Base-by-base conservation (phyloP, 768 basidiomycete genomes). In the Macrolepiota albuminosa region DNA sequence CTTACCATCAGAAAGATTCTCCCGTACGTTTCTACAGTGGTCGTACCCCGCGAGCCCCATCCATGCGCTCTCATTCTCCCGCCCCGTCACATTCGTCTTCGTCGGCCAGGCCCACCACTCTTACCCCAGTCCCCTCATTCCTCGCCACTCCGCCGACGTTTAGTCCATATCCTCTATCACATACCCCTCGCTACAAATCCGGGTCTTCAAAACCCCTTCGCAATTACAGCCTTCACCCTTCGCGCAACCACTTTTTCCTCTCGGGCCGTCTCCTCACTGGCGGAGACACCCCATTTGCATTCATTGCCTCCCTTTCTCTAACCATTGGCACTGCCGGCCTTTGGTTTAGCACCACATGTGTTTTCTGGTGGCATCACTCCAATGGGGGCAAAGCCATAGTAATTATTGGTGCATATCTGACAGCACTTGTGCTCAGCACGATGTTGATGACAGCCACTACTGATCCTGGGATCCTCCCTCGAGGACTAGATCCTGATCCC, bases 401-500 rank as follows among this genome's bases (percentile, higher is more conserved):
- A 0, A 80, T 77, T 21, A 77, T 83, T 26, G 77, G 77, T 42
- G 78, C 72, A 8, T 84, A 84, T 64, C 64, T 84, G 60, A 68
- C 76, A 5, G 76, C 89, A 53, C 68, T 96, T 62, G 88, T 87
- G 18, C 74, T 93, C 21, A 83, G 84, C 11, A 86, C 78, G 61
- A 93, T 95, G 91, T 64, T 91, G 56, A 80, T 85, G 10, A 91
- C 93, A 46, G 91, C 93, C 8, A 86, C 85, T 64, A 78, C 82
- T 34, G 91, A 95, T 68, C 89, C 92, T 54, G 96, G 96, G 11
- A 94, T 98, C 55, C 72, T 98, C 26, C 96, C 96, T 13, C 84
- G 95, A 6, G 78, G 90, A 69, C 72, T 98, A 34, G 96, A 98
- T 75, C 87, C 81, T 14, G 84, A 92, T 61, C 95, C 95, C 0